phyloP scores from a whole-genome alignment of 441 rosid species.

The Aquilaria agallochum region DNA sequence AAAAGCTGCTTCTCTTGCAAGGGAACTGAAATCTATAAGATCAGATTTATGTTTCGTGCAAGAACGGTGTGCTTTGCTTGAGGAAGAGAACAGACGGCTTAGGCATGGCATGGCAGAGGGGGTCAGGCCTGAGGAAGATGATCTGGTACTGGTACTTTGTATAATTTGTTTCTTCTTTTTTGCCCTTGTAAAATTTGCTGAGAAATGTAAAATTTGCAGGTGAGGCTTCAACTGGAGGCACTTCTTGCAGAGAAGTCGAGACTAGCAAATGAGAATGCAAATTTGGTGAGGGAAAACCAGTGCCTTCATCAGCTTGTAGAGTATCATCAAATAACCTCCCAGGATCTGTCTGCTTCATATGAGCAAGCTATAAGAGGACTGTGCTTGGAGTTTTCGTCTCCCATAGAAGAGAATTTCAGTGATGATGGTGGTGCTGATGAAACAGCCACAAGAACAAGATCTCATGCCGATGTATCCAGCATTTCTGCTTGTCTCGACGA shows the following conservation, averaged over 20 bases:
- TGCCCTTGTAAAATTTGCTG: constrained; percentile 8
- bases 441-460: not conserved
- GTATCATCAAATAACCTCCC: constrained; percentile 78
- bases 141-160: constrained; percentile 63
- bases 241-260: constrained; percentile 86
- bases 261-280: constrained; percentile 80
- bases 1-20: constrained; percentile 73
- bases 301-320: constrained; percentile 82
- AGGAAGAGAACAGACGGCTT: constrained; percentile 84
- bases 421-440: constrained; percentile 12
- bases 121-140: constrained; percentile 90
- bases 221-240: constrained; percentile 93
- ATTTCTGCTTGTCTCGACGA: constrained; percentile 30
- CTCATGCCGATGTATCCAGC: not conserved
- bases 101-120: constrained; percentile 68
- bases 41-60: constrained; percentile 69
- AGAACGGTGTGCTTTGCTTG: constrained; percentile 71
- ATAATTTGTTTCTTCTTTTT: not conserved
- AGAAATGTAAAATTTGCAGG: constrained; percentile 30
- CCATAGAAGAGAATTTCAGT: constrained; percentile 26
- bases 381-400: constrained; percentile 81
- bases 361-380: constrained; percentile 60
- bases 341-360: constrained; percentile 71
- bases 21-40: constrained; percentile 65
- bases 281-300: constrained; percentile 73